Percentiles rank a stretch among this genome's conserved stretches.
Evolutionary conservation across 2,329 filamentous ascomycete species (phyloP).

Genomic region (Geoglossum cookeanum): DNA sequence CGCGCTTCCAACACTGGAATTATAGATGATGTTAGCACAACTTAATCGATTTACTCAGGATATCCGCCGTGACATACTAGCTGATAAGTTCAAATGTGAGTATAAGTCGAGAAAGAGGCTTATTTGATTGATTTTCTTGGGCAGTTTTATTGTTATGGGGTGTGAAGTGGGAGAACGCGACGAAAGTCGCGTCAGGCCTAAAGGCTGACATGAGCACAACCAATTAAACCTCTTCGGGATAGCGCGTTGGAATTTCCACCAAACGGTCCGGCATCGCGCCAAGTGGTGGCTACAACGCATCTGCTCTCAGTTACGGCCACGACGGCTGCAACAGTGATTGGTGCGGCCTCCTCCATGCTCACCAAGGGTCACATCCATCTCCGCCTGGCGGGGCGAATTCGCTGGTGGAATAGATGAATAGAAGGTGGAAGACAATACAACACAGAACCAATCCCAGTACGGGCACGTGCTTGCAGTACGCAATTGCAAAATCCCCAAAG

Average conservation of each 20-base stretch:
- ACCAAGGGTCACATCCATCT: too few species aligned
- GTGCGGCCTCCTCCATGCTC: too few species aligned
- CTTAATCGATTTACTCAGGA: neutral
- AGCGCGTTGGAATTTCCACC: neutral
- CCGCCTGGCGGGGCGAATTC: too few species aligned
- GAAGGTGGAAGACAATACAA: too few species aligned
- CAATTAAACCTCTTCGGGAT: neutral
- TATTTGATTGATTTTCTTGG: neutral
- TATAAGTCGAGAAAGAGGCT: neutral
- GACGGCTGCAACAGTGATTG: too few species aligned
- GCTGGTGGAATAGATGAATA: too few species aligned
- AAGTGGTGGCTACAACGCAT: too few species aligned
- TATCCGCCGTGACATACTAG: neutral
- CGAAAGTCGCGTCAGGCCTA: neutral
- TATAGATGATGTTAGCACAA: neutral
- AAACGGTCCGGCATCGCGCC: too few species aligned
- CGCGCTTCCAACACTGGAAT: constrained; percentile 79
- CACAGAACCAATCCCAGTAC: too few species aligned
- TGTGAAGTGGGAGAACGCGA: neutral
- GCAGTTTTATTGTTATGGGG: neutral
- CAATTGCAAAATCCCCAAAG: too few species aligned
- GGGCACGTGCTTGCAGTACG: too few species aligned
- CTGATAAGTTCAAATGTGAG: neutral
- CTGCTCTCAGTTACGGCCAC: too few species aligned
- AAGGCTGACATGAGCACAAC: neutral